Evolutionary conservation across 768 basidiomycete species (phyloP).

Genomic region (Tricholoma terreum): DNA sequence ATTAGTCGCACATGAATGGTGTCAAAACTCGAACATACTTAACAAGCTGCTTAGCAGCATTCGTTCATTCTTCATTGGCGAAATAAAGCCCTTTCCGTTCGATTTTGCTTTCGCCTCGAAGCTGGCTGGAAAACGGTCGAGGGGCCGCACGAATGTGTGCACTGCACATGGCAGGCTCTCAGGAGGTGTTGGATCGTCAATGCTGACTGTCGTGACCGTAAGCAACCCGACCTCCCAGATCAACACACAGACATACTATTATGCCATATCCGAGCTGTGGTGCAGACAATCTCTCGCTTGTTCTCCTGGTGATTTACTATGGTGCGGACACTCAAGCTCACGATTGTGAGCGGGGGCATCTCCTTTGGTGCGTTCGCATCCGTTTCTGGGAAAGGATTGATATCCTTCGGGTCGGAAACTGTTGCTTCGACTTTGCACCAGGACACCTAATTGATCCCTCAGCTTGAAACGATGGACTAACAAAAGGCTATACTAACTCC

Average conservation of each 20-base stretch:
- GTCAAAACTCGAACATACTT: slow-evolving; percentile 37
- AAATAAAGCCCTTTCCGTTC: slow-evolving; percentile 66
- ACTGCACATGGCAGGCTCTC: slow-evolving; percentile 80
- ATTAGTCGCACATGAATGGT: background rate
- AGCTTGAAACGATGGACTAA: background rate
- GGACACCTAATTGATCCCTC: slow-evolving; percentile 58
- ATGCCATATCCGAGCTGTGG: slow-evolving; percentile 80
- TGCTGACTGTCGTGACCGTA: slow-evolving; percentile 53
- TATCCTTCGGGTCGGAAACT: slow-evolving; percentile 80
- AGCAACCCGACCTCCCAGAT: background rate
- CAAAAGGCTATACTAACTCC: slow-evolving; percentile 51
- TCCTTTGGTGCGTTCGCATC: slow-evolving; percentile 73
- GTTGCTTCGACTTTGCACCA: slow-evolving; percentile 96
- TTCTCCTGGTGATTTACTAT: slow-evolving; percentile 94
- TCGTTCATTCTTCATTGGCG: slow-evolving; percentile 76
- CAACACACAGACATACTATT: slow-evolving; percentile 35
- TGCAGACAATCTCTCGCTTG: slow-evolving; percentile 90
- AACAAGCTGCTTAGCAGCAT: slow-evolving; percentile 82
- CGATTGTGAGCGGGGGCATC: slow-evolving; percentile 83
- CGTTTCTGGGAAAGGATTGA: slow-evolving; percentile 77
- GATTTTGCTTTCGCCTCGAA: slow-evolving; percentile 71
- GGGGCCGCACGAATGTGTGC: slow-evolving; percentile 86
- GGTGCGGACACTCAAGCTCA: slow-evolving; percentile 84
- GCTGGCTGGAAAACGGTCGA: slow-evolving; percentile 80
- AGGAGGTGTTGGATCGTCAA: slow-evolving; percentile 91